Evolutionary conservation across 768 basidiomycete species (phyloP).

Genomic region (Tephrocybe sp.): DNA sequence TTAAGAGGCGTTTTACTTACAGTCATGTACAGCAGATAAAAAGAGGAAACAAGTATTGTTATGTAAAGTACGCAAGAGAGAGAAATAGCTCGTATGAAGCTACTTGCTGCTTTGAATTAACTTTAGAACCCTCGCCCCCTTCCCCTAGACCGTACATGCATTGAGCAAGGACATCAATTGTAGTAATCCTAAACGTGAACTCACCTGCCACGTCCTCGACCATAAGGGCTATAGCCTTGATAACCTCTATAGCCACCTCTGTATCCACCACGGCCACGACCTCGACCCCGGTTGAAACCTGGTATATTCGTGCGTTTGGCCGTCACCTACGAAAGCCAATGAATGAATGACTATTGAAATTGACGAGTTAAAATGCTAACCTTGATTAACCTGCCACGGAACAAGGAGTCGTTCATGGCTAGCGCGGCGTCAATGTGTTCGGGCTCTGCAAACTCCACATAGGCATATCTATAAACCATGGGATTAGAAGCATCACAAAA

Average conservation of each 20-base stretch:
- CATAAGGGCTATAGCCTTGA: conserved; percentile 60
- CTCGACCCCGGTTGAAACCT: conserved; percentile 82
- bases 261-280: conserved; percentile 66
- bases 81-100: conserved; percentile 1
- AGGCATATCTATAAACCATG: conserved; percentile 73
- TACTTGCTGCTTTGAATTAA: conserved; percentile 10
- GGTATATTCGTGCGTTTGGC: conserved; percentile 96
- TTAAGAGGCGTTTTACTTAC: too few species aligned
- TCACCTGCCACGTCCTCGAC: conserved; percentile 72
- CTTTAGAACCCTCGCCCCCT: conserved; percentile 72
- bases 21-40: neutral
- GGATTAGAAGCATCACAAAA: conserved; percentile 2
- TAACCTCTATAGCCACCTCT: conserved; percentile 48
- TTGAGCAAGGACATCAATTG: neutral
- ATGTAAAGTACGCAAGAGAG: conserved; percentile 14
- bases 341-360: neutral
- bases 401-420: conserved; percentile 93
- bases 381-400: conserved; percentile 91
- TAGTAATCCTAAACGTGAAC: conserved; percentile 13
- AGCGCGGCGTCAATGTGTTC: conserved; percentile 88
- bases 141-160: conserved; percentile 15
- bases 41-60: conserved; percentile 11
- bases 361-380: conserved; percentile 35
- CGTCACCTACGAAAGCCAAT: conserved; percentile 63
- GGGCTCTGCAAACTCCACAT: conserved; percentile 96